Evolutionary conservation across 441 rosid genomes (phyloP).

Genomic region (Pelargonium australe): DNA sequence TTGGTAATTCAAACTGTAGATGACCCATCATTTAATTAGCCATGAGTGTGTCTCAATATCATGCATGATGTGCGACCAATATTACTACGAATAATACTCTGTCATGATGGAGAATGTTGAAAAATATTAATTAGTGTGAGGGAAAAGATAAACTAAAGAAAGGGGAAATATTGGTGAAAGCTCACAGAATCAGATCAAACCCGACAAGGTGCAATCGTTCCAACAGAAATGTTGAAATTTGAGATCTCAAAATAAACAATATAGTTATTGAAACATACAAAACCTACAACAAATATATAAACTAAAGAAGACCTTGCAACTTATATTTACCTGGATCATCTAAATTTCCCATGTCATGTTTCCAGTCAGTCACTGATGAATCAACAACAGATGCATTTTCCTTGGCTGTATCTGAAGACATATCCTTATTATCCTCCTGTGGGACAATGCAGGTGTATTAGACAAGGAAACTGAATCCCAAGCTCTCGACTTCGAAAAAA

Average conservation of each 20-base stretch:
- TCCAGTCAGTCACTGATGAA: slow-evolving; percentile 79
- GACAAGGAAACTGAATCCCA: slow-evolving; percentile 9
- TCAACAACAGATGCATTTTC: slow-evolving; percentile 86
- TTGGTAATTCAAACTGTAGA: neutral
- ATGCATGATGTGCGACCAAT: neutral
- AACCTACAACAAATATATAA: neutral
- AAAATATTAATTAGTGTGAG: neutral
- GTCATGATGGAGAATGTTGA: neutral
- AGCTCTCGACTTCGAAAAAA: neutral
- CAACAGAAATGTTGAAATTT: neutral
- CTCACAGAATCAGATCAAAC: neutral
- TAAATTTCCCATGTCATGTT: slow-evolving; percentile 53
- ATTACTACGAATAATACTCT: neutral
- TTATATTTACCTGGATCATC: slow-evolving; percentile 63
- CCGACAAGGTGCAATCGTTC: neutral
- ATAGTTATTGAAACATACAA: neutral
- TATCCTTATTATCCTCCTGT: slow-evolving; percentile 30
- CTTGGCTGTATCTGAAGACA: slow-evolving; percentile 81
- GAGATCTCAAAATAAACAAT: neutral
- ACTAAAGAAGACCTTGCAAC: slow-evolving; percentile 7
- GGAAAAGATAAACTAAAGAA: neutral
- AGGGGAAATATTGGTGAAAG: neutral
- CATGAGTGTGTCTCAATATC: neutral
- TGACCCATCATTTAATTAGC: neutral
- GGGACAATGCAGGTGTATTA: slow-evolving; percentile 20